These are phyloP conservation scores for Nannochloris sp. DNA, from an alignment of 139 green algal species.

Conservation along the genomic window DNA sequence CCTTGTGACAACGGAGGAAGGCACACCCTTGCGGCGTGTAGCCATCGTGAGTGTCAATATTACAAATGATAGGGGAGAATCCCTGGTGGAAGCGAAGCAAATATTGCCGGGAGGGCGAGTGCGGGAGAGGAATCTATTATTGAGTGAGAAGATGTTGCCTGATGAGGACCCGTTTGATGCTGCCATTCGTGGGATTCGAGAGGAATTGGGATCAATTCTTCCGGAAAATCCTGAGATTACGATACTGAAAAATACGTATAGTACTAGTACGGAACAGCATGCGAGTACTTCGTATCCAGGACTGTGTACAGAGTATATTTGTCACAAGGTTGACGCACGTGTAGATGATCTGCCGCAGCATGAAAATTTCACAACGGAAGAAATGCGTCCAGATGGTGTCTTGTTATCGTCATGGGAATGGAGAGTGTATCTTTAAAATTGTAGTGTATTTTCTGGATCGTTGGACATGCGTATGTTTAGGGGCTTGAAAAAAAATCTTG, in stretches of 20 bases:
- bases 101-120: constrained; percentile 1
- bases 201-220: constrained; percentile 9
- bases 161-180: background rate
- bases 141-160: constrained; percentile 13
- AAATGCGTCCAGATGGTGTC: background rate
- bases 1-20: background rate
- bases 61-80: constrained; percentile 2
- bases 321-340: constrained; percentile 1
- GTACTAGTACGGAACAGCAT: background rate
- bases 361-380: constrained; percentile 3
- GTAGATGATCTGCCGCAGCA: constrained; percentile 3
- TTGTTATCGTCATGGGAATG: constrained; percentile 6
- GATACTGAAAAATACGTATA: constrained; percentile 4
- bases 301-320: constrained; percentile 5
- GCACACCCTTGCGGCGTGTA: background rate
- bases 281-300: constrained; percentile 4
- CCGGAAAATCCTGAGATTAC: background rate
- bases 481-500: too few species aligned
- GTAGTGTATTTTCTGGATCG: too few species aligned
- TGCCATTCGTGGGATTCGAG: background rate
- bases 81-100: constrained; percentile 5
- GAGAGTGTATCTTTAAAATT: background rate
- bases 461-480: too few species aligned
- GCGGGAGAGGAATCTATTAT: background rate
- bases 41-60: constrained; percentile 8